Evolutionary conservation across 2,329 filamentous ascomycete species (phyloP).

Genomic region (Cercospora citrullina): DNA sequence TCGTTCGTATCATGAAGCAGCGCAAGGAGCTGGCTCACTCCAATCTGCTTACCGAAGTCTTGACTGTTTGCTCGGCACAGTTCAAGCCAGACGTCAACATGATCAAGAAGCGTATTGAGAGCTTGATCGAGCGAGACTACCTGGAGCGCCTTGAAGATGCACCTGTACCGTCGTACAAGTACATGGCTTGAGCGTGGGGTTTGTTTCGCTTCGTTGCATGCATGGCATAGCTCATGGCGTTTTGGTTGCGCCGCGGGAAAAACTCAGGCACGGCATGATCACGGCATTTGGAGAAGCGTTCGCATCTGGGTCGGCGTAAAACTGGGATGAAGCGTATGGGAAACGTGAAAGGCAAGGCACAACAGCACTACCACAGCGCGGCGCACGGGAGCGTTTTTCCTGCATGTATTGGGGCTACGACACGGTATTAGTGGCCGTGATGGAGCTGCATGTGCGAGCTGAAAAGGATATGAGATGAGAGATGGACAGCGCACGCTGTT

Average conservation of each 20-base stretch:
- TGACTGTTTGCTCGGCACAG: slow-evolving; percentile 65
- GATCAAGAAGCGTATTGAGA: slow-evolving; percentile 80
- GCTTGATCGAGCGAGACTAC: slow-evolving; percentile 74
- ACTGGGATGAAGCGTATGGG: background rate
- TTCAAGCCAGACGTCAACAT: slow-evolving; percentile 76
- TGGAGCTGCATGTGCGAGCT: background rate
- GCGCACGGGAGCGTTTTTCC: background rate
- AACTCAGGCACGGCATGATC: background rate
- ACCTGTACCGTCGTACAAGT: slow-evolving; percentile 64
- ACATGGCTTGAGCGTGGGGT: slow-evolving; percentile 55
- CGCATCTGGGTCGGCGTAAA: background rate
- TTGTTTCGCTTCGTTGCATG: background rate
- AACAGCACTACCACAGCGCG: slow-evolving; percentile 7
- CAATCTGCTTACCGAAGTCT: slow-evolving; percentile 69
- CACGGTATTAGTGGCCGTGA: background rate
- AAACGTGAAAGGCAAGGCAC: background rate
- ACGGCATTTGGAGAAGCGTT: background rate
- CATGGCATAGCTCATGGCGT: slow-evolving; percentile 5
- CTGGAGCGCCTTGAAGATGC: slow-evolving; percentile 72
- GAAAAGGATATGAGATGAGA: background rate
- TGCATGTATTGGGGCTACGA: background rate
- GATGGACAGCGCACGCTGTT: background rate
- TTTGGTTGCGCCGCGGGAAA: background rate
- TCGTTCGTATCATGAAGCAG: slow-evolving; percentile 86
- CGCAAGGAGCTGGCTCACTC: slow-evolving; percentile 71